Evolutionary conservation across 306 rosid genomes (phyloP).

Genomic region (Prunus padus): DNA sequence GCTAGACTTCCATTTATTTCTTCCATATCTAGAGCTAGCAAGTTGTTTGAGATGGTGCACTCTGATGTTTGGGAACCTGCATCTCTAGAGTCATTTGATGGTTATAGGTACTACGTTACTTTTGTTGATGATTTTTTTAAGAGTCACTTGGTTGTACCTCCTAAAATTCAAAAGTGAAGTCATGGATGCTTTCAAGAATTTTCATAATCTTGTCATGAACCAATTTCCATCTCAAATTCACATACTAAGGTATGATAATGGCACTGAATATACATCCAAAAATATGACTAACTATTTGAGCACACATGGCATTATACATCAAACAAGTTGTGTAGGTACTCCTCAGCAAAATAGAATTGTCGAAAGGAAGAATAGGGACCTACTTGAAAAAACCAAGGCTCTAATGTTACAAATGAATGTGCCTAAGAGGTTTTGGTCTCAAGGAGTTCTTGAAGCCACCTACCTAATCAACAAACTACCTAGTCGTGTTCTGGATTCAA

Average conservation of each 20-base stretch:
- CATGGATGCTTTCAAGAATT: not conserved
- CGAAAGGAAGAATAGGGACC: too few species aligned
- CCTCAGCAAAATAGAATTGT: too few species aligned
- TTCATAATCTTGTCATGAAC: not conserved
- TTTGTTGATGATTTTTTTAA: not conserved
- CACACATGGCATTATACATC: too few species aligned
- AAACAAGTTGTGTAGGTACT: too few species aligned
- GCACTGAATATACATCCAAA: too few species aligned
- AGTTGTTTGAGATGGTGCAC: not conserved
- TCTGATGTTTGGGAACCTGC: conserved; percentile 4
- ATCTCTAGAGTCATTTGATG: not conserved
- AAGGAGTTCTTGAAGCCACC: not conserved
- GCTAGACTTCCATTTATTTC: not conserved
- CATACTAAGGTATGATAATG: too few species aligned
- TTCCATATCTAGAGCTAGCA: not conserved
- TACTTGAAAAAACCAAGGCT: too few species aligned
- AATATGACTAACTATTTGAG: too few species aligned
- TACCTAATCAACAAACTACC: not conserved
- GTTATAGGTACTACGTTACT: not conserved
- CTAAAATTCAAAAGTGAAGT: not conserved
- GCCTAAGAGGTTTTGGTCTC: too few species aligned
- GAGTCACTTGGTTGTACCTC: not conserved
- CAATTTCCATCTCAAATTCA: too few species aligned
- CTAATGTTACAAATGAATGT: too few species aligned
- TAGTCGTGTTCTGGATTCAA: not conserved